Conservation (phyloP, 2,329 filamentous ascomycete species). For the Davidsoniella neocaledoniae region DNA sequence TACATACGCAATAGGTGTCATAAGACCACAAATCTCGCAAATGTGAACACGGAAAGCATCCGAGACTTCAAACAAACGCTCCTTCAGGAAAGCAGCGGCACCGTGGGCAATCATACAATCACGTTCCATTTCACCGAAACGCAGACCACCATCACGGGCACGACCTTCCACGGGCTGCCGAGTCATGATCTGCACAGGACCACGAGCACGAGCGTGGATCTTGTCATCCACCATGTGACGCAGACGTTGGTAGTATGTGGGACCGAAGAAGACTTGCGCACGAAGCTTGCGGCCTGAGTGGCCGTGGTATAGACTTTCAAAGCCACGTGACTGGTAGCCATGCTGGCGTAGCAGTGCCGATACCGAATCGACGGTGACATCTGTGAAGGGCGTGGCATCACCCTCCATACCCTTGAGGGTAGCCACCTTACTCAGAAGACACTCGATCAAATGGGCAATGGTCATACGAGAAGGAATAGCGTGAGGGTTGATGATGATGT, state of each 20-base stretch:
- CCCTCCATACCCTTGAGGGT: conserved; percentile 88
- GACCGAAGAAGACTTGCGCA: conserved; percentile 89
- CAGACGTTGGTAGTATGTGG: conserved; percentile 96
- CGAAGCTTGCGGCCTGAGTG: conserved; percentile 89
- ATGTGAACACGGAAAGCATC: conserved; percentile 97
- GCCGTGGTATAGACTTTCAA: conserved; percentile 97
- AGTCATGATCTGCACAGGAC: conserved; percentile 92
- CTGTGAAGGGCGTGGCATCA: conserved; percentile 93
- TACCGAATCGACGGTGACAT: conserved; percentile 88
- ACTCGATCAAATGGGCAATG: conserved; percentile 99
- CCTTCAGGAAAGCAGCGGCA: conserved; percentile 90
- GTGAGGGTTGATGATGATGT: conserved; percentile 98
- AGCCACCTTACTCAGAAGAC: conserved; percentile 88
- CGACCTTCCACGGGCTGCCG: conserved; percentile 96
- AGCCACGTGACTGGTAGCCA: conserved; percentile 91
- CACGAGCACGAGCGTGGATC: conserved; percentile 95
- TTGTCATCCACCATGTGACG: conserved; percentile 99
- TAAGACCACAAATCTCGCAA: conserved; percentile 95
- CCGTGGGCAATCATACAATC: conserved; percentile 99
- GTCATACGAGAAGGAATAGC: conserved; percentile 99
- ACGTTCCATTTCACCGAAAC: conserved; percentile 99
- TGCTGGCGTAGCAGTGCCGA: conserved; percentile 73
- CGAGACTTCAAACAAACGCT: conserved; percentile 90
- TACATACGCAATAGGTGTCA: conserved; percentile 97
- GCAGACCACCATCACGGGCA: conserved; percentile 90